Evolutionary conservation across 768 basidiomycete genomes (phyloP), one percentile per base, ranked within the genome.

Genomic region (Tricholoma hemisulphureum): DNA sequence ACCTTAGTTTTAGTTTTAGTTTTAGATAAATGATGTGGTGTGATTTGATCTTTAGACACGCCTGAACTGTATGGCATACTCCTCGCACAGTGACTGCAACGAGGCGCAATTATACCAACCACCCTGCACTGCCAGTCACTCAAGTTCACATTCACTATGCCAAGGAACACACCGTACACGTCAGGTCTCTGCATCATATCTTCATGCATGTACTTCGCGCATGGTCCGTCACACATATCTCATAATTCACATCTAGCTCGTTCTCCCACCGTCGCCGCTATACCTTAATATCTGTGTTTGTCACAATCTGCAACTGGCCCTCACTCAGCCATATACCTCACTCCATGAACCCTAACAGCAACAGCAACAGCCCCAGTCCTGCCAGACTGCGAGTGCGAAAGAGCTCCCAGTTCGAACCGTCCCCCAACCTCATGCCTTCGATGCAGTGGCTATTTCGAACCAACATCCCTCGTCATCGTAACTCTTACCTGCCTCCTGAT

Each of bases 391-490:
- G 65, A 46, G 61, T 72, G 56, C 69, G 72, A 62, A 70, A 65
- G 60, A 21, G 58, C 21, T 63, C 58, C 31, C 56, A 67, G 58
- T 49, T 49, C 7, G 54, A 65, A 49, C 20, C 69, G 50, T 48
- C 66, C 48, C 62, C 63, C 54, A 61, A 60, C 54, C 60, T 67
- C 66, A 51, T 67, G 20, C 46, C 68, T 57, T 78, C 85, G 57
- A 70, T 88, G 51, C 87, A 89, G 60, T 90, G 88, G 88, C 77
- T 90, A 55, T 89, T 89, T 70, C 80, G 87, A 63, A 86, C 82
- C 62, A 89, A 88, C 69, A 83, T 90, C 50, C 86, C 88, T 62
- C 81, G 86, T 41, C 77, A 81, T 63, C 78, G 86, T 61, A 79
- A 80, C 58, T 86, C 85, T 18, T 82, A 78, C 51, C 73, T 87